phyloP scores from a whole-genome alignment of 306 rosid species.

The Arachis hypogaea region DNA sequence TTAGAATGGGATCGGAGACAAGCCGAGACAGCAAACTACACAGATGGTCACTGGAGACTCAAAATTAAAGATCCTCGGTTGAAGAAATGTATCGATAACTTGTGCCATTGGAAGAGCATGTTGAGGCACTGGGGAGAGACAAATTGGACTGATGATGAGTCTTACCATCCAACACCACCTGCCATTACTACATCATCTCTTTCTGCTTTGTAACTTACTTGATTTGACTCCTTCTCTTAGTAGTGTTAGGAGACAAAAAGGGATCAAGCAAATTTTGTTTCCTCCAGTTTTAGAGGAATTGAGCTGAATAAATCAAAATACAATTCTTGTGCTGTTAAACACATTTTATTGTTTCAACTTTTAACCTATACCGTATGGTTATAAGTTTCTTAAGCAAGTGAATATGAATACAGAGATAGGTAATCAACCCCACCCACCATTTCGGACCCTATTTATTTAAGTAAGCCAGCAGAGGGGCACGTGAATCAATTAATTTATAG shows the following conservation, averaged over 20 bases:
- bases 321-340: background rate
- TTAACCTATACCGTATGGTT: too few species aligned
- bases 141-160: constrained; percentile 82
- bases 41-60: constrained; percentile 83
- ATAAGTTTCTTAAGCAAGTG: too few species aligned
- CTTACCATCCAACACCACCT: constrained; percentile 61
- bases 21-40: constrained; percentile 73
- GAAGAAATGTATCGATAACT: constrained; percentile 70
- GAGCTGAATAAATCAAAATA: constrained; percentile 11
- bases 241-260: constrained; percentile 27
- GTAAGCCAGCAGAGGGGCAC: background rate
- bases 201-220: constrained; percentile 37
- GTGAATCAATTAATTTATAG: background rate
- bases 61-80: constrained; percentile 63
- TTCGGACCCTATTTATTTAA: too few species aligned
- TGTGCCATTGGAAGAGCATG: constrained; percentile 89
- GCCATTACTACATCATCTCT: constrained; percentile 44
- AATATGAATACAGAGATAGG: too few species aligned
- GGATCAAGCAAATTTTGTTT: background rate
- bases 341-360: background rate
- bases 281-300: constrained; percentile 17
- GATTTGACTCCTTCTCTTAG: constrained; percentile 6
- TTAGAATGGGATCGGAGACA: constrained; percentile 83
- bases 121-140: constrained; percentile 96
- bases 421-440: too few species aligned